A percentile compares a stretch with the other conserved stretches of the same genome.
These are phyloP conservation scores for Saccharum spontaneum DNA, from an alignment of 176 grass and related monocot species.

Conservation along the genomic window DNA sequence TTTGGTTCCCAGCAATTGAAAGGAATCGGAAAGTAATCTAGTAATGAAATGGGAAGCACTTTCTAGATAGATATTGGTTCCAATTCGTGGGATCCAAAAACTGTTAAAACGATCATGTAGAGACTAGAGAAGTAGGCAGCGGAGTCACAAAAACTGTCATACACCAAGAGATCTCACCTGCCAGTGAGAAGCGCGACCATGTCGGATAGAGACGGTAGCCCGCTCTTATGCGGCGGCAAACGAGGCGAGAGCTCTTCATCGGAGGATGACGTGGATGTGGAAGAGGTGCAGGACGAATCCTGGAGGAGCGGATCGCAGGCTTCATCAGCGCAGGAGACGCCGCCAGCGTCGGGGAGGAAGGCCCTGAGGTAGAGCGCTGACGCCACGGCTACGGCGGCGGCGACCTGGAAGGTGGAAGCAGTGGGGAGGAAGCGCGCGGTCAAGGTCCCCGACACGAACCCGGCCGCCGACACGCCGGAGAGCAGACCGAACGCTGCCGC, in stretches of 20 bases:
- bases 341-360: slow-evolving; percentile 59
- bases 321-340: slow-evolving; percentile 46
- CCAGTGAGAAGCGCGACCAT: slow-evolving; percentile 65
- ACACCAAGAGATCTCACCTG: slow-evolving; percentile 43
- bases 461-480: slow-evolving; percentile 68
- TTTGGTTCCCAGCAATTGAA: no score
- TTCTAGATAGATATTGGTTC: no score
- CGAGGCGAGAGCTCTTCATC: slow-evolving; percentile 40
- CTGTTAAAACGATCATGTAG: background rate
- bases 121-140: background rate
- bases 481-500: slow-evolving; percentile 67
- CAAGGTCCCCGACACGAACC: slow-evolving; percentile 79
- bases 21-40: no score
- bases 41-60: no score
- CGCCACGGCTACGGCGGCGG: slow-evolving; percentile 46
- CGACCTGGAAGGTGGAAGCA: slow-evolving; percentile 78
- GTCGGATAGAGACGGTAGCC: slow-evolving; percentile 57
- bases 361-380: slow-evolving; percentile 63
- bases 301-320: slow-evolving; percentile 50
- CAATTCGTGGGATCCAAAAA: no score
- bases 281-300: slow-evolving; percentile 22
- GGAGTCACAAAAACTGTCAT: background rate
- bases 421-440: slow-evolving; percentile 80
- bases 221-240: slow-evolving; percentile 35
- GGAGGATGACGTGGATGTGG: slow-evolving; percentile 17